Conservation (phyloP, 192 early-diverging fungal species). For the Gaertneriomyces semiglobifer region DNA sequence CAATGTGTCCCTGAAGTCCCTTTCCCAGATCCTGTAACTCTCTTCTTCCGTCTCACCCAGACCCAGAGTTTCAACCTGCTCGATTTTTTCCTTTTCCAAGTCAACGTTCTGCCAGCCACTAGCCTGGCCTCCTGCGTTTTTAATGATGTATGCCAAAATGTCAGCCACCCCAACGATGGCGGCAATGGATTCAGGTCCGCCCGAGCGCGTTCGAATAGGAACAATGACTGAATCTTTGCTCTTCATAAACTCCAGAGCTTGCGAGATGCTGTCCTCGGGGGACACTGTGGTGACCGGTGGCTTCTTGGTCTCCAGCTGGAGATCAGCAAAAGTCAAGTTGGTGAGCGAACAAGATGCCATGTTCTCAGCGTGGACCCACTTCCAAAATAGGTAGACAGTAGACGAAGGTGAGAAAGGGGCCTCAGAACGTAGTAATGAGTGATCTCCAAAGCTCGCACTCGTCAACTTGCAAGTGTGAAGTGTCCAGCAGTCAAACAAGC, state of each 20-base stretch:
- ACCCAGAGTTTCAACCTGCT: slow-evolving; percentile 6
- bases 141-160: slow-evolving; percentile 8
- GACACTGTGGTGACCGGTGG: slow-evolving; percentile 7
- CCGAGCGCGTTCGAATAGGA: slow-evolving; percentile 11
- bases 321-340: slow-evolving; percentile 11
- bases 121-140: background rate
- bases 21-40: slow-evolving; percentile 42
- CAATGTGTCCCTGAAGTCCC: slow-evolving; percentile 40
- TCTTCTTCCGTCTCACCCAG: slow-evolving; percentile 38
- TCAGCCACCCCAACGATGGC: slow-evolving; percentile 15
- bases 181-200: background rate
- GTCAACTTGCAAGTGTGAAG: too few species aligned
- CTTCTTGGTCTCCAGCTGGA: slow-evolving; percentile 13
- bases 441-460: too few species aligned
- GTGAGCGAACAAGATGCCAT: background rate
- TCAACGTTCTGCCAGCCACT: background rate
- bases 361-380: too few species aligned
- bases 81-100: slow-evolving; percentile 3
- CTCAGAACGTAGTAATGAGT: too few species aligned
- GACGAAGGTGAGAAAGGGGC: too few species aligned
- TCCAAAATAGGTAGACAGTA: too few species aligned
- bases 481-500: too few species aligned
- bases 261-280: slow-evolving; percentile 10
- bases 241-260: slow-evolving; percentile 15
- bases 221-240: background rate